Evolutionary conservation across 2,329 filamentous ascomycete genomes (phyloP).

Genomic region (Botryotinia narcissicola): DNA sequence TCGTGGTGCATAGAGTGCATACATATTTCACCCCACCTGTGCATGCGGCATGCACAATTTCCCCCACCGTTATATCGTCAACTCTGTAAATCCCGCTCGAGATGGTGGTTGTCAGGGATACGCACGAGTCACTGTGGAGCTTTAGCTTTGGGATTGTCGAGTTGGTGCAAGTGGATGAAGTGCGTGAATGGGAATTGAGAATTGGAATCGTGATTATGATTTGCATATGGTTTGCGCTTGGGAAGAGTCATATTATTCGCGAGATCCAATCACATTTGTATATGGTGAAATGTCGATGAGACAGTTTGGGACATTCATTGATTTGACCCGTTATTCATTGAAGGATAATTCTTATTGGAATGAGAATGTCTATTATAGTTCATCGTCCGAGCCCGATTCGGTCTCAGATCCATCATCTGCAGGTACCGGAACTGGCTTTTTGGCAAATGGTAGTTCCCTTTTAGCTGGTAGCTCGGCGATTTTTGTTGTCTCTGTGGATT

Average conservation of each 20-base stretch:
- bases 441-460: slow-evolving; percentile 28
- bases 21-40: background rate
- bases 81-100: background rate
- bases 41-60: slow-evolving; percentile 1
- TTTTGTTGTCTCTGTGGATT: slow-evolving; percentile 17
- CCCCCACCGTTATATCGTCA: slow-evolving; percentile 4
- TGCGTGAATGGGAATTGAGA: background rate
- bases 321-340: background rate
- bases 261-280: background rate
- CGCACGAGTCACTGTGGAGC: slow-evolving; percentile 14
- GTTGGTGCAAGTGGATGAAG: background rate
- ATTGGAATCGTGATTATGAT: slow-evolving; percentile 1
- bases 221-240: slow-evolving; percentile 1
- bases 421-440: slow-evolving; percentile 20
- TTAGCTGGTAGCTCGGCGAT: slow-evolving; percentile 23
- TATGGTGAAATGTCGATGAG: background rate
- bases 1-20: slow-evolving; percentile 1
- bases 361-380: slow-evolving; percentile 19
- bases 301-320: background rate
- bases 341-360: background rate
- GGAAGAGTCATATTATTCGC: background rate
- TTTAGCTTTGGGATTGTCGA: slow-evolving; percentile 1
- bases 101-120: slow-evolving; percentile 16
- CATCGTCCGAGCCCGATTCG: slow-evolving; percentile 37
- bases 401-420: slow-evolving; percentile 33